Evolutionary conservation across 768 basidiomycete genomes (phyloP).

Genomic region (Phlebiopsis flavidoalba): DNA sequence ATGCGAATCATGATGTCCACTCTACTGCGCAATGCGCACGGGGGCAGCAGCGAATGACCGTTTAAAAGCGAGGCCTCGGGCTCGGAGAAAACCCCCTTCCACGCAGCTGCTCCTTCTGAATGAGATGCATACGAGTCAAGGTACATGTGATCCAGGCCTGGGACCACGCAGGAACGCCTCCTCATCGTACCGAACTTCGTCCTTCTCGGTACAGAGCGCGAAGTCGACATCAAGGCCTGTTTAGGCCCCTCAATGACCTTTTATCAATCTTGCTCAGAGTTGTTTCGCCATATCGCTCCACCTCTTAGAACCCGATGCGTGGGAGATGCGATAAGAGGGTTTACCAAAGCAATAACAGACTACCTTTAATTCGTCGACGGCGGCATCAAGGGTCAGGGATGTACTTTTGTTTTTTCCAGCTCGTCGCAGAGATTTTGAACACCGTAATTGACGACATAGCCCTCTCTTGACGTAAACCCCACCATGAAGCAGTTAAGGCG

Average conservation of each 20-base stretch:
- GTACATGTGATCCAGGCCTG: no score
- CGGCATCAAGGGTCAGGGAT: neutral
- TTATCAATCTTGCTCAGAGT: no score
- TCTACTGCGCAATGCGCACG: neutral
- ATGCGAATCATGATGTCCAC: neutral
- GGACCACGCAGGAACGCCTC: no score
- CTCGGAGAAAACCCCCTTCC: neutral
- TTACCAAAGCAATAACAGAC: neutral
- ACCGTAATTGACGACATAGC: neutral
- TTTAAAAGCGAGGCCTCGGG: neutral
- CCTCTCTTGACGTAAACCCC: neutral
- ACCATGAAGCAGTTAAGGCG: neutral
- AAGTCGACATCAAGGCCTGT: no score
- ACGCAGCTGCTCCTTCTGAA: neutral
- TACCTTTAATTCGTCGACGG: neutral
- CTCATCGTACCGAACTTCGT: no score
- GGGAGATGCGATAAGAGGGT: neutral
- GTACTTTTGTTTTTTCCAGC: neutral
- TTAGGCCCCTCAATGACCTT: no score
- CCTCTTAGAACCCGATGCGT: neutral
- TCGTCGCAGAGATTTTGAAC: neutral
- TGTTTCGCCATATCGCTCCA: no score
- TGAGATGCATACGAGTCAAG: neutral
- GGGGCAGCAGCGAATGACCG: neutral
- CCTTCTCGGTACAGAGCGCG: no score